phyloP scores from a whole-genome alignment of 1,284 basidiomycete species.

The Tetrapyrgos nigripes region DNA sequence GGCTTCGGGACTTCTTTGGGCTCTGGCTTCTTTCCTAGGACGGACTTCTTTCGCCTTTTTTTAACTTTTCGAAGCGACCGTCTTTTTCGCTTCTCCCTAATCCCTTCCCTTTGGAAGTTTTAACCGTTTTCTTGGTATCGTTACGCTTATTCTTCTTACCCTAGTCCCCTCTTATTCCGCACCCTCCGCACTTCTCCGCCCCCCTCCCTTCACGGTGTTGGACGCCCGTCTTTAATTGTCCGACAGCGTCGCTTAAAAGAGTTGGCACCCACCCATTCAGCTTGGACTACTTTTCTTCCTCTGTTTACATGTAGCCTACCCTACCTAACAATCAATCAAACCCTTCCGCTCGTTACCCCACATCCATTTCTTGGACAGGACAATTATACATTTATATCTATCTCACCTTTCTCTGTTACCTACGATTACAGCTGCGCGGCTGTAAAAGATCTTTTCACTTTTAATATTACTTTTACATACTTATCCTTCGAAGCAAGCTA shows the following conservation, averaged over 20 bases:
- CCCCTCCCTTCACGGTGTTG: slow-evolving; percentile 1
- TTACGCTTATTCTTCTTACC: slow-evolving; percentile 9
- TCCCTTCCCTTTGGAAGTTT: slow-evolving; percentile 2
- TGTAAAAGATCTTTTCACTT: too few species aligned
- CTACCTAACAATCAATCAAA: not conserved
- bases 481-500: too few species aligned
- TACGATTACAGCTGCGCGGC: too few species aligned
- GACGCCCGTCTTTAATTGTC: not conserved
- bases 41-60: too few species aligned
- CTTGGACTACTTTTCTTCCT: not conserved
- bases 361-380: not conserved
- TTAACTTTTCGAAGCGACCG: too few species aligned
- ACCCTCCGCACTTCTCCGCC: slow-evolving; percentile 7
- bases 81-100: not conserved
- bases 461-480: too few species aligned
- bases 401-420: not conserved
- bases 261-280: too few species aligned
- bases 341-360: not conserved
- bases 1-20: too few species aligned
- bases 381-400: not conserved
- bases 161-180: slow-evolving; percentile 6
- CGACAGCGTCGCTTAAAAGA: too few species aligned
- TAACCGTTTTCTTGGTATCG: too few species aligned
- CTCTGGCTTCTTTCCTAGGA: too few species aligned
- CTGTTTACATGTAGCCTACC: not conserved